Percentiles rank a stretch among this genome's conserved stretches.
phyloP scores from a whole-genome alignment of 148 eudicot species.

The Chenopodium quinoa region DNA sequence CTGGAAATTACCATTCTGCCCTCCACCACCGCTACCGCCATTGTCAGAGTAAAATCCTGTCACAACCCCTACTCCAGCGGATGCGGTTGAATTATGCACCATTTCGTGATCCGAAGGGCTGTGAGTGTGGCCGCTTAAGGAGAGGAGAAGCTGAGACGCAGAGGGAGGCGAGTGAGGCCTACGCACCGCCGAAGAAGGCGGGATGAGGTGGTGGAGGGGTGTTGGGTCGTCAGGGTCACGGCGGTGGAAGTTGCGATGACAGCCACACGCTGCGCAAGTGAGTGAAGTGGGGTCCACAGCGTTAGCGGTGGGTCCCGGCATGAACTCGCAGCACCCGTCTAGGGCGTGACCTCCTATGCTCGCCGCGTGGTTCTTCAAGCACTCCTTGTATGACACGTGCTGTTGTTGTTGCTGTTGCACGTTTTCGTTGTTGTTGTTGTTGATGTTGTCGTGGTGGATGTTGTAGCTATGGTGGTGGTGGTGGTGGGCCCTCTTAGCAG shows the following conservation, averaged over 20 bases:
- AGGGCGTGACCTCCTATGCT: slow-evolving; percentile 73
- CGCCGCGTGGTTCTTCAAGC: slow-evolving; percentile 80
- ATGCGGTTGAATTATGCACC: neutral
- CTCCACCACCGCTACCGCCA: neutral
- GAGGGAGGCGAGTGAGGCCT: slow-evolving; percentile 28
- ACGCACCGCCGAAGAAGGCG: slow-evolving; percentile 18
- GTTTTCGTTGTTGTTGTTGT: slow-evolving; percentile 15
- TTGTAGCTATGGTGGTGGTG: slow-evolving; percentile 8
- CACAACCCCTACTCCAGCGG: neutral
- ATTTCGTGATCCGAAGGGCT: slow-evolving; percentile 26
- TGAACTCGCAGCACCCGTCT: slow-evolving; percentile 87
- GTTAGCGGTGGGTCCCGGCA: slow-evolving; percentile 51
- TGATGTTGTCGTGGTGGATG: slow-evolving; percentile 4
- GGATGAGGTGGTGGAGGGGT: slow-evolving; percentile 26
- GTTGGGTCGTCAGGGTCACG: slow-evolving; percentile 47
- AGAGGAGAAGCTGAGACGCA: slow-evolving; percentile 35
- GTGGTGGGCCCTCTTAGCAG: slow-evolving; percentile 20
- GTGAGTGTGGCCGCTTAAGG: slow-evolving; percentile 18
- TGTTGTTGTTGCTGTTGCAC: slow-evolving; percentile 10
- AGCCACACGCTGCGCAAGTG: slow-evolving; percentile 76
- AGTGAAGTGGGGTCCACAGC: slow-evolving; percentile 45
- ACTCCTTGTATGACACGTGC: slow-evolving; percentile 54
- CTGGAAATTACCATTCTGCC: slow-evolving; percentile 11
- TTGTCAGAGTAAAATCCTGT: neutral
- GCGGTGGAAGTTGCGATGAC: slow-evolving; percentile 94